A percentile compares a stretch with the other conserved stretches of the same genome.
These are phyloP conservation scores for Rhodotorula babjevae DNA, from an alignment of 768 basidiomycete species.

Conservation along the genomic window DNA sequence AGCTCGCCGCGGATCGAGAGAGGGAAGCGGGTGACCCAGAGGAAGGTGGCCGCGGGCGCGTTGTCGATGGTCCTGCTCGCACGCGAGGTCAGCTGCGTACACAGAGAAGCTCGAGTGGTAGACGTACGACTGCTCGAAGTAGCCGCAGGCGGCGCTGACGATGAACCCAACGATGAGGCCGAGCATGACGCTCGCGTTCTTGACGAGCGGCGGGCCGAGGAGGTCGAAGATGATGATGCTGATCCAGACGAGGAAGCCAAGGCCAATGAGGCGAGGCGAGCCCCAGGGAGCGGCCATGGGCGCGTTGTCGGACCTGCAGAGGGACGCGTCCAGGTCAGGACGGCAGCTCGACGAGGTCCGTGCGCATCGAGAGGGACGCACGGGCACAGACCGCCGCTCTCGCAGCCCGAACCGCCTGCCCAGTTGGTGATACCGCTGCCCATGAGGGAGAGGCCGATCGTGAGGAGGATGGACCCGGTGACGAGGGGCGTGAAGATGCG, in stretches of 20 bases:
- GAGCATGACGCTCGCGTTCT: constrained; percentile 52
- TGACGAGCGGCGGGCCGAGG: constrained; percentile 76
- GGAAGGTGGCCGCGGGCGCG: constrained; percentile 64
- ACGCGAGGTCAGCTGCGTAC: constrained; percentile 55
- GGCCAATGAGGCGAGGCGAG: constrained; percentile 5
- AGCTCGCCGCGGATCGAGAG: constrained; percentile 68
- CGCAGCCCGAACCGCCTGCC: too few relatives aligned
- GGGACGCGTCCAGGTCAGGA: too few relatives aligned
- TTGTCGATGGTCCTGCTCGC: constrained; percentile 59
- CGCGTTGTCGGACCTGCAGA: constrained; percentile 50
- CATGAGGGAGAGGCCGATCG: constrained; percentile 73
- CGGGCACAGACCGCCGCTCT: too few relatives aligned
- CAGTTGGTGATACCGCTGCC: constrained; percentile 57
- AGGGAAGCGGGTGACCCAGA: constrained; percentile 67
- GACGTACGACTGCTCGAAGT: too few relatives aligned
- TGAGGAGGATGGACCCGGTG: constrained; percentile 70
- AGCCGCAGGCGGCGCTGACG: constrained; percentile 58
- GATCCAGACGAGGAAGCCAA: constrained; percentile 12
- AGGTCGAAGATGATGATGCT: constrained; percentile 65
- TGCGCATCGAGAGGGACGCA: too few relatives aligned
- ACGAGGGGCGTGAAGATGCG: constrained; percentile 70
- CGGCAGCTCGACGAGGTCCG: too few relatives aligned
- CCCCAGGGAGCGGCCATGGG: constrained; percentile 61
- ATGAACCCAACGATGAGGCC: constrained; percentile 61
- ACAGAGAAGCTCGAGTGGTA: too few relatives aligned